Base-by-base conservation (phyloP, 176 grass and related monocot genomes). In the Pontederia crassipes region DNA sequence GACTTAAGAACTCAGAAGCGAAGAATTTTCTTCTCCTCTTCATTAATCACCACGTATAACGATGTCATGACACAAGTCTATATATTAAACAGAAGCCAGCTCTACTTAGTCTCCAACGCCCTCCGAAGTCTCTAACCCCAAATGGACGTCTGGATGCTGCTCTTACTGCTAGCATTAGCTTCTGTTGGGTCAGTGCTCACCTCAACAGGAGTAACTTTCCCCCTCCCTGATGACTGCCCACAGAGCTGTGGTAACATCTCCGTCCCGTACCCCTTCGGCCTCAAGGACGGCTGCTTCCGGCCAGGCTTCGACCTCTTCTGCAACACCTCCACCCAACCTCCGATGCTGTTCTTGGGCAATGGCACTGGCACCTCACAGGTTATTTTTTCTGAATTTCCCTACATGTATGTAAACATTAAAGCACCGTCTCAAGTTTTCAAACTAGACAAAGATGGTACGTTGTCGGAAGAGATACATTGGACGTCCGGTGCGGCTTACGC, bases 231-330 rank as follows among this genome's bases (percentile, higher is more conserved):
- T 16, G 51, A 54, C 49, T 85, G 77, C 82, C 28, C 32, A 1
- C 0, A 1, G 8, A 69, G 18, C 15, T 84, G 85, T 17, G 65
- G 85, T 49, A 58, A 54, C 59, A 72, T 89, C 52, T 40, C 11
- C 10, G 67, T 84, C 45, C 8, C 54, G 0, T 72, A 81, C 54
- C 85, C 80, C 17, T 84, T 84, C 40, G 77, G 77, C 49, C 28
- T 77, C 1, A 55, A 62, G 17, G 54, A 2, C 10, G 75, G 81
- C 76, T 81, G 78, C 50, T 54, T 16, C 52, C 58, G 3, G 12
- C 1, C 7, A 49, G 75, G 79, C 26, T 89, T 83, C 61, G 49
- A 66, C 55, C 47, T 83, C 72, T 74, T 29, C 64, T 77, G 85
- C 57, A 4, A 82, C 49, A 32, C 14, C 10, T 55, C 61, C 0